A percentile compares a stretch with the other conserved stretches of the same genome.
Conservation (phyloP, 495 filamentous ascomycete species). For the Lentithecium fluviatile region DNA sequence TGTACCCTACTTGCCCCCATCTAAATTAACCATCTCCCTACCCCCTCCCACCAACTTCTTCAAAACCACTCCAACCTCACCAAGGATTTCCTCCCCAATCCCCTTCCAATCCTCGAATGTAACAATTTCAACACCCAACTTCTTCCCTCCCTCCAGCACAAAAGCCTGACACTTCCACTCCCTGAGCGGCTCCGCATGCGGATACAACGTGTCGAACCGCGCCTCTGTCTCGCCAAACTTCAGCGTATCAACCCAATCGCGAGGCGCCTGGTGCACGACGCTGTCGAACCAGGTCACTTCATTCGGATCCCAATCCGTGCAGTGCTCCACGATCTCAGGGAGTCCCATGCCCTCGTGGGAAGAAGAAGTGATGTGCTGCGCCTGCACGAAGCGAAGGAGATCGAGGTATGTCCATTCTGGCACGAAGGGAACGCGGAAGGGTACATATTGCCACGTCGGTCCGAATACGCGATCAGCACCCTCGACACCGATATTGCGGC, state of each 20-base stretch:
- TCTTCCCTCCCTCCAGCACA: conserved; percentile 13
- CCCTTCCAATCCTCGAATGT: conserved; percentile 27
- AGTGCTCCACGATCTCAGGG: conserved; percentile 58
- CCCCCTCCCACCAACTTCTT: conserved; percentile 12
- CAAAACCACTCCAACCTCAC: conserved; percentile 21
- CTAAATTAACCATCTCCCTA: too few relatives aligned
- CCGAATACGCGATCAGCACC: conserved; percentile 25
- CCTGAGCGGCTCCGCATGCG: conserved; percentile 31
- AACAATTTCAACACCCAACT: conserved; percentile 29
- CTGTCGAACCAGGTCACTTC: conserved; percentile 31
- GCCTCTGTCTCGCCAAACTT: conserved; percentile 21
- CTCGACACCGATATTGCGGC: conserved; percentile 38
- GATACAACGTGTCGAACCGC: conserved; percentile 32
- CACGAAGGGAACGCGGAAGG: conserved; percentile 26
- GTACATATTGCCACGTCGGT: conserved; percentile 31
- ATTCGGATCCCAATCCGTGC: conserved; percentile 55
- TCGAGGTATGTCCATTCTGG: conserved; percentile 31
- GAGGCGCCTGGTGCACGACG: conserved; percentile 35
- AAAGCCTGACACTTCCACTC: conserved; percentile 36
- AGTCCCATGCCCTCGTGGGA: conserved; percentile 48
- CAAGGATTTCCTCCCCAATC: conserved; percentile 16
- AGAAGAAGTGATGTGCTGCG: conserved; percentile 21
- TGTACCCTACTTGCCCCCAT: too few relatives aligned
- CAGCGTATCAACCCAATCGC: conserved; percentile 22
- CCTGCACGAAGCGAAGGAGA: conserved; percentile 27